Evolutionary conservation across 2,329 filamentous ascomycete species (phyloP).

Genomic region (Neopestalotiopsis sp.): DNA sequence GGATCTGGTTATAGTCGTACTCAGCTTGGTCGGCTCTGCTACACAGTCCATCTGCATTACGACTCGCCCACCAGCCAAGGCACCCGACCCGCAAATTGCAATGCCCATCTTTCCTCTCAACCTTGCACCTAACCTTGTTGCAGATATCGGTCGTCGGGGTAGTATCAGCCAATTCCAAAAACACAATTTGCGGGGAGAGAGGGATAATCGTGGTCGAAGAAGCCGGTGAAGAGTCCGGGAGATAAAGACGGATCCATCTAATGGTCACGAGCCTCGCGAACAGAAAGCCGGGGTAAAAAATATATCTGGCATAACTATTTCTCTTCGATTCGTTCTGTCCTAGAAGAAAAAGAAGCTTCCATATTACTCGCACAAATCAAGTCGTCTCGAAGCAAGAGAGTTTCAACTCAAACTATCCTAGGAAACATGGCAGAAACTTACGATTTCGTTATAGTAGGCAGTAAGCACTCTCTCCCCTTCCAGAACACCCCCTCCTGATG

Average conservation of each 20-base stretch:
- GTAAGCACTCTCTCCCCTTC: slow-evolving; percentile 28
- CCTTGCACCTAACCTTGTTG: neutral
- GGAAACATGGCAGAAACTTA: slow-evolving; percentile 29
- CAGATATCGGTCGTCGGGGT: neutral
- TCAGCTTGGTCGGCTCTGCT: neutral
- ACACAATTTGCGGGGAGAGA: neutral
- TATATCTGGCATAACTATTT: neutral
- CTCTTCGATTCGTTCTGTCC: neutral
- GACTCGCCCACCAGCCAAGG: neutral
- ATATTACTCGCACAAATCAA: neutral
- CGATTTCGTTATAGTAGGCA: slow-evolving; percentile 42
- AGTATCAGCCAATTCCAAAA: neutral
- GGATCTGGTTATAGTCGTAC: neutral
- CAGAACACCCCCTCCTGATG: neutral
- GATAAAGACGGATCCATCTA: neutral
- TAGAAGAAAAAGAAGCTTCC: neutral
- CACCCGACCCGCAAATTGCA: neutral
- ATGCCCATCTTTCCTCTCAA: neutral
- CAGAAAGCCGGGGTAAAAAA: neutral
- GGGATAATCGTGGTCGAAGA: neutral
- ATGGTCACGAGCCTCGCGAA: neutral
- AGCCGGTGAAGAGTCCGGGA: neutral
- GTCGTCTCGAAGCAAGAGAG: neutral
- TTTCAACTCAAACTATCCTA: neutral
- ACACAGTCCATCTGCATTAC: neutral